A percentile compares a stretch with the other conserved stretches of the same genome.
Conservation (phyloP, 2,329 filamentous ascomycete species). For the Shiraia bambusicola region DNA sequence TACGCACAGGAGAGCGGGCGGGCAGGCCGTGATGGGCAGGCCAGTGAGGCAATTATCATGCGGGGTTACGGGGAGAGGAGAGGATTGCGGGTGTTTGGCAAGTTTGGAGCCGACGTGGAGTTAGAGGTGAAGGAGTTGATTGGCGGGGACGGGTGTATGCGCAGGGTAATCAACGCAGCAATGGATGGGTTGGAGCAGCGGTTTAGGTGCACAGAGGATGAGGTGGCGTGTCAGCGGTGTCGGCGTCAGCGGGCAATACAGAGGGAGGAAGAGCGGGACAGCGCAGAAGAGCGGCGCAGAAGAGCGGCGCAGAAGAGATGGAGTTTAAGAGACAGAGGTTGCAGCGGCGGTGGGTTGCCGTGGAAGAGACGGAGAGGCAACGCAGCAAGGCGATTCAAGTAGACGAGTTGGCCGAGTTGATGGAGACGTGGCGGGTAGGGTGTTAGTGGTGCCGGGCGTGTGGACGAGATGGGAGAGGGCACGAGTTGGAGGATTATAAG, state of each 20-base stretch:
- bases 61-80: background rate
- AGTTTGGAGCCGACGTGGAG: background rate
- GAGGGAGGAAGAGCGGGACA: too few species aligned
- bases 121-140: background rate
- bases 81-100: background rate
- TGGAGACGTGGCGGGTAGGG: too few species aligned
- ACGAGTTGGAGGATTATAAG: too few species aligned
- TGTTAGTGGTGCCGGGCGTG: too few species aligned
- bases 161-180: background rate
- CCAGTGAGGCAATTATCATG: background rate
- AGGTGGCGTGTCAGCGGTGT: constrained; percentile 5
- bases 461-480: too few species aligned
- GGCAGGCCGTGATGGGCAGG: background rate
- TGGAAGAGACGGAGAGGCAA: too few species aligned
- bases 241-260: background rate
- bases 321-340: too few species aligned
- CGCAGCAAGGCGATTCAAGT: too few species aligned
- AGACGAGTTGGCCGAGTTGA: too few species aligned
- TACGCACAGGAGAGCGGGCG: background rate
- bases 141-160: background rate
- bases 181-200: background rate
- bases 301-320: too few species aligned
- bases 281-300: too few species aligned
- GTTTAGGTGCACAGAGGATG: background rate
- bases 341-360: too few species aligned